Conservation (phyloP, 305 asterid genomes). For the Lippia alba region DNA sequence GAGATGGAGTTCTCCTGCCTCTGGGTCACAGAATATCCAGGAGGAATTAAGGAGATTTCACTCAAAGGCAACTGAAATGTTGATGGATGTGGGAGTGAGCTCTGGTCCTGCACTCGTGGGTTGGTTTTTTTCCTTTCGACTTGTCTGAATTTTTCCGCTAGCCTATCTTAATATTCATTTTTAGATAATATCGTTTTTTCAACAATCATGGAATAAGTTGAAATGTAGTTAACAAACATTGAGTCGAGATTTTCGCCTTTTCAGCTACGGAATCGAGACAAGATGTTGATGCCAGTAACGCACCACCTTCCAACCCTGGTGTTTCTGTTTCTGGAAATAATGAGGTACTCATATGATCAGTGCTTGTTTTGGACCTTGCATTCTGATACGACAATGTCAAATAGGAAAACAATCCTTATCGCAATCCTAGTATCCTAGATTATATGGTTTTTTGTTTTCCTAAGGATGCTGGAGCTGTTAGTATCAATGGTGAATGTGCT, state of each 20-base stretch:
- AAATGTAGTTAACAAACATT: constrained; percentile 13
- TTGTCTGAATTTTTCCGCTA: constrained; percentile 12
- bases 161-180: constrained; percentile 8
- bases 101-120: constrained; percentile 53
- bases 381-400: no score
- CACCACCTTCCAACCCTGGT: constrained; percentile 41
- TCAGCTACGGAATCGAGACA: constrained; percentile 54
- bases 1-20: constrained; percentile 67
- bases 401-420: constrained; percentile 1
- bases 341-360: constrained; percentile 46
- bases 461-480: constrained; percentile 50
- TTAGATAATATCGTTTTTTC: constrained; percentile 12
- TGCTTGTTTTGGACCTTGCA: no score
- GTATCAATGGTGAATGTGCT: constrained; percentile 49
- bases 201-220: constrained; percentile 23
- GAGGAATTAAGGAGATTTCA: constrained; percentile 83
- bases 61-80: constrained; percentile 70
- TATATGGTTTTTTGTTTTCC: constrained; percentile 11
- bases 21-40: constrained; percentile 87
- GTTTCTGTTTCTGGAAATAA: constrained; percentile 40
- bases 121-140: constrained; percentile 28
- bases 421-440: constrained; percentile 18
- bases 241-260: constrained; percentile 33
- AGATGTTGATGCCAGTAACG: constrained; percentile 40
- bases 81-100: constrained; percentile 50